Conservation (phyloP, 441 rosid species). For the Iberis amara region DNA sequence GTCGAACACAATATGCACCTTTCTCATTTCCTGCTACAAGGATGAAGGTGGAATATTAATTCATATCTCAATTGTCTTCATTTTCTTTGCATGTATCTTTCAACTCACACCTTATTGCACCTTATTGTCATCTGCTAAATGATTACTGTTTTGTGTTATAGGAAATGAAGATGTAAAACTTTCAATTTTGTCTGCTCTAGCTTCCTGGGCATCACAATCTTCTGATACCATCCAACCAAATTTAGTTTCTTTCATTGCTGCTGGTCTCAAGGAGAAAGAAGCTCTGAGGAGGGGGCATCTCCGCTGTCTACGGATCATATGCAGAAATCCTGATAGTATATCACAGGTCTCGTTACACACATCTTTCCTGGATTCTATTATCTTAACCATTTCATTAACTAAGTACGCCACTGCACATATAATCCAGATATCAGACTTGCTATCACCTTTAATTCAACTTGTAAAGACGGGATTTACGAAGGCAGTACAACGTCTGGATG, state of each 20-base stretch:
- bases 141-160: slow-evolving; percentile 31
- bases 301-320: slow-evolving; percentile 59
- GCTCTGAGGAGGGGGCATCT: slow-evolving; percentile 87
- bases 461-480: slow-evolving; percentile 90
- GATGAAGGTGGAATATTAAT: slow-evolving; percentile 63
- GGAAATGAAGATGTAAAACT: slow-evolving; percentile 97
- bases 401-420: slow-evolving; percentile 25
- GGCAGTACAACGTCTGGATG: slow-evolving; percentile 92
- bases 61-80: too few species aligned
- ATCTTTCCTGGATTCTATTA: slow-evolving; percentile 11
- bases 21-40: slow-evolving; percentile 74
- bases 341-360: slow-evolving; percentile 44
- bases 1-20: slow-evolving; percentile 48
- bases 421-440: slow-evolving; percentile 68
- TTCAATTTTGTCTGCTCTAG: slow-evolving; percentile 64
- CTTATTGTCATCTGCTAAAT: slow-evolving; percentile 20
- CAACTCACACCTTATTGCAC: not conserved
- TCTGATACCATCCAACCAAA: slow-evolving; percentile 62
- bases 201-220: slow-evolving; percentile 76
- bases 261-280: slow-evolving; percentile 97
- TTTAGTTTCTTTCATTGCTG: slow-evolving; percentile 59
- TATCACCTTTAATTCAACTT: slow-evolving; percentile 84
- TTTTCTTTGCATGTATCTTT: not conserved
- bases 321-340: slow-evolving; percentile 65
- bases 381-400: slow-evolving; percentile 15